Evolutionary conservation across 108 stramenopile genomes (phyloP).

Genomic region (Heterococcus sp.): DNA sequence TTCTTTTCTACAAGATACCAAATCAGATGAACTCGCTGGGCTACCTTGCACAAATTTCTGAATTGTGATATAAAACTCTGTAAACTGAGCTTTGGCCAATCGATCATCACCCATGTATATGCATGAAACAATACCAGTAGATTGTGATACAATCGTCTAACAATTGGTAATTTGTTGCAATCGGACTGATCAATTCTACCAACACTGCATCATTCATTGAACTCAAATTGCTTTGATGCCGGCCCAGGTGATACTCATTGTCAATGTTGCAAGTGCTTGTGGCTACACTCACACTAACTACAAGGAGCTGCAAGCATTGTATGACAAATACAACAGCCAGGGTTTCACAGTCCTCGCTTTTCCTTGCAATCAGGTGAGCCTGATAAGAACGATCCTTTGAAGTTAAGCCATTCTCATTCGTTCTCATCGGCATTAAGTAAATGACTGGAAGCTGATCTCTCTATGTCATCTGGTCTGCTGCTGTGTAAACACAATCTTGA

Average conservation of each 20-base stretch:
- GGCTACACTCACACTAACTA: conserved; percentile 36
- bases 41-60: too few relatives aligned
- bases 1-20: too few relatives aligned
- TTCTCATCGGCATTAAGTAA: not conserved
- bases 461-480: not conserved
- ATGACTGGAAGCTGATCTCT: not conserved
- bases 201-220: too few relatives aligned
- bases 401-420: not conserved
- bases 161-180: too few relatives aligned
- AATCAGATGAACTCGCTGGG: too few relatives aligned
- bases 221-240: too few relatives aligned
- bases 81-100: too few relatives aligned
- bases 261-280: conserved; percentile 40
- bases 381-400: not conserved
- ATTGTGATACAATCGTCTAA: too few relatives aligned
- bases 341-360: conserved; percentile 23
- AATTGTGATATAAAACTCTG: too few relatives aligned
- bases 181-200: too few relatives aligned
- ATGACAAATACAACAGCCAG: not conserved
- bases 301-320: conserved; percentile 28
- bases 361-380: conserved; percentile 37
- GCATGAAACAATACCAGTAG: too few relatives aligned
- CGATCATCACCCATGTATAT: too few relatives aligned
- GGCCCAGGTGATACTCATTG: conserved; percentile 27
- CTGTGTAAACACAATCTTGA: not conserved